phyloP scores from a whole-genome alignment of 345 rosid genomes.

The Eucalyptus polybractea region DNA sequence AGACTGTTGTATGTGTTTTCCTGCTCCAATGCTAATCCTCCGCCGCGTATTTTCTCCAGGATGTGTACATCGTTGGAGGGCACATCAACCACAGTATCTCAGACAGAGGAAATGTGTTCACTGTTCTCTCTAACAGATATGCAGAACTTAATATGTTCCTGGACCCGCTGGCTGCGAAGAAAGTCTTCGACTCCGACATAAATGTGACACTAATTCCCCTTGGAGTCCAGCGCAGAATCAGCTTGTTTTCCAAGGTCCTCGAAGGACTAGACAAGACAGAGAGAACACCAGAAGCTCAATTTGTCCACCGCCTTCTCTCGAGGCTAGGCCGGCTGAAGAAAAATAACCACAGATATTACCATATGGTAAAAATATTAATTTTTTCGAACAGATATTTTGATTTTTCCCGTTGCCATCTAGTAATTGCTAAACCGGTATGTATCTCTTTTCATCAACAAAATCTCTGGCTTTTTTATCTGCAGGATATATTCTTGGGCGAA shows the following conservation, averaged over 20 bases:
- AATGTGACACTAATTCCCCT: slow-evolving; percentile 70
- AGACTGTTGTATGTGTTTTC: not conserved
- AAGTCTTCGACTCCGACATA: slow-evolving; percentile 48
- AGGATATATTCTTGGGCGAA: slow-evolving; percentile 82
- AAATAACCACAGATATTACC: slow-evolving; percentile 42
- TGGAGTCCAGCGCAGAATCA: slow-evolving; percentile 31
- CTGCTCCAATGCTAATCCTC: not conserved
- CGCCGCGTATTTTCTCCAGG: slow-evolving; percentile 18
- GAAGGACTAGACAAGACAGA: slow-evolving; percentile 1
- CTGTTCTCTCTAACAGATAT: slow-evolving; percentile 29
- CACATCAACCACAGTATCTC: slow-evolving; percentile 20
- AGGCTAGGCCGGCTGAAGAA: slow-evolving; percentile 31
- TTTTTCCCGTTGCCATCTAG: not conserved
- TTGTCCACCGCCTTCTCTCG: slow-evolving; percentile 36
- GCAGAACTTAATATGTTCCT: slow-evolving; percentile 86
- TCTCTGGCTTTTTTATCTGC: not conserved
- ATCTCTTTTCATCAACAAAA: not conserved
- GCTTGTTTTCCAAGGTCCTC: slow-evolving; percentile 25
- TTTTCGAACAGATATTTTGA: not conserved
- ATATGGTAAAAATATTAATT: slow-evolving; percentile 25
- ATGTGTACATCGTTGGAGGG: slow-evolving; percentile 76
- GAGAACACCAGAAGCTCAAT: slow-evolving; percentile 49
- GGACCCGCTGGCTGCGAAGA: slow-evolving; percentile 76
- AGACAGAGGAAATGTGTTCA: slow-evolving; percentile 52
- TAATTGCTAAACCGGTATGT: not conserved